Base-by-base conservation (phyloP, 2,329 filamentous ascomycete genomes). In the Teratosphaeria gauchensis region DNA sequence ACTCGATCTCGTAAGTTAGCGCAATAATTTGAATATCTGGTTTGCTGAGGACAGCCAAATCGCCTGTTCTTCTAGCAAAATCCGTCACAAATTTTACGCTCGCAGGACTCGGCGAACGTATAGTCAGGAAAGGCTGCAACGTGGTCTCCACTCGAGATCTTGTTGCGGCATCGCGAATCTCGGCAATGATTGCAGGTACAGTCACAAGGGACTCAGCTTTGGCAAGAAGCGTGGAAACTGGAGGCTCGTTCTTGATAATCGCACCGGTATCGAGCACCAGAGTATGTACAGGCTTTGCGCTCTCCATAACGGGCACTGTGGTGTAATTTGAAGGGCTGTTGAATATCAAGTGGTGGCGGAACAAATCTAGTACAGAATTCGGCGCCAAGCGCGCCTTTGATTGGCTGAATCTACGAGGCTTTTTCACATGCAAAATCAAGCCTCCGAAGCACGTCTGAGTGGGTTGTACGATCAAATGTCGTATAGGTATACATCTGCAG, bases 1-100 rank as follows among this genome's bases (percentile, higher is more conserved):
- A 88, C 68, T 97, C 92, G n/a, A 97, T 72, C 72, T 99, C 94
- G 72, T 97, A 97, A 0, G 90, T 88, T 58, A 99, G 78, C 8
- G 92, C 94, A 69, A 97, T 78, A 48, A 99, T 82, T 65, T 95
- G 88, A 61, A 97, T 78, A 84, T 99, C 94, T 1, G 91, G 88
- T 70, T 82, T 85, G 75, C 92, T 96, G 59, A 99, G 77, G 0
- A 96, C 92, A 11, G 88, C 84, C 62, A 92, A 80, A 73, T 99
- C 94, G 58, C 94, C 94, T 0, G 94, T 97, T 72, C 85, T 88
- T 57, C 89, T 84, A 52, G 94, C 89, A 77, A 97, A 97, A 59
- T 89, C 88, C 54, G 84, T 85, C 3, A 96, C 83, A 60, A 92
- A 81, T 68, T 87, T 87, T 63, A 96, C 76, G 65, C 90, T 96